A percentile compares a stretch with the other conserved stretches of the same genome.
Evolutionary conservation across 495 filamentous ascomycete species (phyloP).

Genomic region (Annulohypoxylon nitens): DNA sequence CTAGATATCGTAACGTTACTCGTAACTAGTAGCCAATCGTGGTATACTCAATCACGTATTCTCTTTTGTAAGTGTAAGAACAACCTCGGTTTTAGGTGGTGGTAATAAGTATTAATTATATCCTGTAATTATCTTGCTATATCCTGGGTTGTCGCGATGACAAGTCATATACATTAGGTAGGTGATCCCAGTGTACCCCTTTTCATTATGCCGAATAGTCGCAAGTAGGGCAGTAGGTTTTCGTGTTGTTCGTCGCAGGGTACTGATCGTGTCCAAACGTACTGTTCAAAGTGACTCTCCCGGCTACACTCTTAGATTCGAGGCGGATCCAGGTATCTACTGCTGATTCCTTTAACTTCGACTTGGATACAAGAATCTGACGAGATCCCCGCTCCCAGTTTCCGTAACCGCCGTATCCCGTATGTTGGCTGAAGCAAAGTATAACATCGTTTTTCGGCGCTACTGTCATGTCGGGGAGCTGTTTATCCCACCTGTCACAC

Average conservation of each 20-base stretch:
- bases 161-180: neutral
- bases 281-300: constrained; percentile 71
- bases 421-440: constrained; percentile 78
- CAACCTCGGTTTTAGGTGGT: neutral
- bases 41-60: neutral
- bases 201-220: constrained; percentile 20
- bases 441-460: constrained; percentile 54
- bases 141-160: neutral
- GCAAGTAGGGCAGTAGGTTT: constrained; percentile 51
- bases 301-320: constrained; percentile 69
- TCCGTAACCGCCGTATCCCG: constrained; percentile 80
- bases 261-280: constrained; percentile 76
- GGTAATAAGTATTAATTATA: neutral
- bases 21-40: neutral
- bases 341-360: constrained; percentile 52
- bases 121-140: neutral
- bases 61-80: neutral
- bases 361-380: constrained; percentile 65
- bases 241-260: constrained; percentile 56
- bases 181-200: neutral
- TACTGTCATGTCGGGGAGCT: constrained; percentile 49
- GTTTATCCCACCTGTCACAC: constrained; percentile 65
- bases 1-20: neutral
- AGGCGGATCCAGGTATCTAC: constrained; percentile 76
- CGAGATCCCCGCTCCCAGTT: constrained; percentile 71